Conservation (phyloP, 2,329 filamentous ascomycete genomes). For the Penicillium sp. region DNA sequence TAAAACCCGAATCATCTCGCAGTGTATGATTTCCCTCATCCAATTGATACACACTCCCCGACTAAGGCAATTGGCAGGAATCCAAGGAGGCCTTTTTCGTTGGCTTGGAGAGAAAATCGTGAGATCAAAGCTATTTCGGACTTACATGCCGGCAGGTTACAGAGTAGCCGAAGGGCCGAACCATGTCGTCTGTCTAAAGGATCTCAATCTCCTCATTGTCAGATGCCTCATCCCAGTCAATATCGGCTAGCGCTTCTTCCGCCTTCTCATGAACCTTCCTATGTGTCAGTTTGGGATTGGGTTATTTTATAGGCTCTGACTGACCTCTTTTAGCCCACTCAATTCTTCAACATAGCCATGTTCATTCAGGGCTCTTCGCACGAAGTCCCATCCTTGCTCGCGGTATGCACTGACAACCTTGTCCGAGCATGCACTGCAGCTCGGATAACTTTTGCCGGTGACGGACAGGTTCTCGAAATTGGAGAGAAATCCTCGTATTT, state of each 20-base stretch:
- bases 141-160: background rate
- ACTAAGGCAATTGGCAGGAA: slow-evolving; percentile 52
- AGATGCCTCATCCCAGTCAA: slow-evolving; percentile 46
- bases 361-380: slow-evolving; percentile 58
- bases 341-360: slow-evolving; percentile 62
- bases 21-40: slow-evolving; percentile 53
- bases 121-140: slow-evolving; percentile 32
- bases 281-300: background rate
- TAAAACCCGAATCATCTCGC: slow-evolving; percentile 89
- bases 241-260: slow-evolving; percentile 43
- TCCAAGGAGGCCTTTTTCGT: slow-evolving; percentile 87
- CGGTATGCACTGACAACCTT: slow-evolving; percentile 53
- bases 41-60: background rate
- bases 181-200: slow-evolving; percentile 5
- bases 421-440: slow-evolving; percentile 61
- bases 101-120: slow-evolving; percentile 65
- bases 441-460: slow-evolving; percentile 56
- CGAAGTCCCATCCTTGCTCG: slow-evolving; percentile 58
- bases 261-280: slow-evolving; percentile 43
- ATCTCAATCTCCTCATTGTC: slow-evolving; percentile 37
- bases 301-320: background rate
- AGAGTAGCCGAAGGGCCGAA: background rate
- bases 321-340: slow-evolving; percentile 57
- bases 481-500: slow-evolving; percentile 61
- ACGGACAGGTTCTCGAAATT: slow-evolving; percentile 59